Evolutionary conservation across 2,329 filamentous ascomycete genomes (phyloP), one percentile per base, ranked within the genome.

Genomic region (Alternaria triticimaculans): DNA sequence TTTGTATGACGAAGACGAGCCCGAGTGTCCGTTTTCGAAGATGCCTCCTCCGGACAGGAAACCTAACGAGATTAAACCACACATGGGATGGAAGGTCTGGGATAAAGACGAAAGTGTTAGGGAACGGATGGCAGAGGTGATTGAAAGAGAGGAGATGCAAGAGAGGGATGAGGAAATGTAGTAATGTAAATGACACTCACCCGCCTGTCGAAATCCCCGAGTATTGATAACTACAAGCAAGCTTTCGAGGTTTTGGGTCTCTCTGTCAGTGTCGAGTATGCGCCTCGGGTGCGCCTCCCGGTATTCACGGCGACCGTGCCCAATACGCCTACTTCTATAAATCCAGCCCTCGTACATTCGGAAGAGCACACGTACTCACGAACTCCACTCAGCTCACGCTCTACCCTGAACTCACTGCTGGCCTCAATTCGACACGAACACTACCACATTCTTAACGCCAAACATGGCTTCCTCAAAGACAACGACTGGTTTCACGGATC

Each of bases 31-130:
- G 6, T 66, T 69, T 51, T 14, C 53, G n/a, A 33, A 49, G 41
- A 30, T 30, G 28, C 21, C 4, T 4, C 41, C 18, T 3, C 14
- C 33, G 8, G 3, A 15, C 3, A 5, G 1, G 7, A 26, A 28
- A n/a, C 37, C 20, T 23, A 61, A 33, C 14, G 25, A 20, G 15
- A 23, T 60, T 7, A 57, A 44, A 46, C 53, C 30, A 9, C 46
- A 60, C 7, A 51, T 64, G 15, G 67, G 67, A 6, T 69, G 67
- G 67, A 55, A 58, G 18, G 25, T 69, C 3, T 51, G 65, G 48
- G 43, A 62, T 6, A 37, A 55, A 7, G 61, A 69, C 28, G 26
- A 50, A 12, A 44, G 30, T 18, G 48, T 56, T 4, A 53, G 41
- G 7, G 57, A 61, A 11, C 58, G 55, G 15, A 56, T 63, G 57